Percentiles rank a stretch among this genome's conserved stretches.
Evolutionary conservation across 441 rosid genomes (phyloP).

Genomic region (Cnidoscolus chayamansa): DNA sequence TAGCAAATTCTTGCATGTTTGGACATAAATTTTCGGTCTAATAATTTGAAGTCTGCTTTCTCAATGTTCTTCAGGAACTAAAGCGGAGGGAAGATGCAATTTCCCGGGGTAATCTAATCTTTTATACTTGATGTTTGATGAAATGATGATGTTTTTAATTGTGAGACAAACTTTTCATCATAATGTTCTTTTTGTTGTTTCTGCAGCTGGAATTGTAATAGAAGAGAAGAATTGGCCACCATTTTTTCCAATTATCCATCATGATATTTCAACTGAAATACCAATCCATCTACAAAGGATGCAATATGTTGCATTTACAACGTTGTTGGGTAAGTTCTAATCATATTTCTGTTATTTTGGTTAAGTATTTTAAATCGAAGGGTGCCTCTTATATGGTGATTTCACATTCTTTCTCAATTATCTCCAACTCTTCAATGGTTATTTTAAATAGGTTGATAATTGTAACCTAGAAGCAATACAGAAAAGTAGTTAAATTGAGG

Average conservation of each 20-base stretch:
- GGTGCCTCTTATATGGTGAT: neutral
- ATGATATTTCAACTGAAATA: constrained; percentile 89
- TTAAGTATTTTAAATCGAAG: neutral
- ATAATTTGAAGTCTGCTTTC: constrained; percentile 19
- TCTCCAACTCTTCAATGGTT: neutral
- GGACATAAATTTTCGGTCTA: neutral
- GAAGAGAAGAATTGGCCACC: constrained; percentile 98
- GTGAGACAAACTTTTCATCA: constrained; percentile 5
- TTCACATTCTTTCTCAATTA: neutral
- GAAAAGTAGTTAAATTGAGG: constrained; percentile 7
- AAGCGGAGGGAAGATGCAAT: constrained; percentile 89
- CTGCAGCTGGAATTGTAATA: constrained; percentile 87
- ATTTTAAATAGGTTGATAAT: neutral
- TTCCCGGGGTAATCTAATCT: constrained; percentile 41
- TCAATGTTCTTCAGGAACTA: constrained; percentile 56
- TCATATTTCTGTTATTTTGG: constrained; percentile 9
- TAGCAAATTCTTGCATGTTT: constrained; percentile 14
- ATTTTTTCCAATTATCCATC: constrained; percentile 85
- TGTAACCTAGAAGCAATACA: neutral
- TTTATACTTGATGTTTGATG: constrained; percentile 2
- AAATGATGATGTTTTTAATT: constrained; percentile 8
- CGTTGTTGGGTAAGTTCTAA: constrained; percentile 65
- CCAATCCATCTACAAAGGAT: constrained; percentile 87
- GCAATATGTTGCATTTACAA: constrained; percentile 92
- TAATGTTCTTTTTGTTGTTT: constrained; percentile 24